Base-by-base conservation (phyloP, 495 filamentous ascomycete genomes). In the Podospora anserina region DNA sequence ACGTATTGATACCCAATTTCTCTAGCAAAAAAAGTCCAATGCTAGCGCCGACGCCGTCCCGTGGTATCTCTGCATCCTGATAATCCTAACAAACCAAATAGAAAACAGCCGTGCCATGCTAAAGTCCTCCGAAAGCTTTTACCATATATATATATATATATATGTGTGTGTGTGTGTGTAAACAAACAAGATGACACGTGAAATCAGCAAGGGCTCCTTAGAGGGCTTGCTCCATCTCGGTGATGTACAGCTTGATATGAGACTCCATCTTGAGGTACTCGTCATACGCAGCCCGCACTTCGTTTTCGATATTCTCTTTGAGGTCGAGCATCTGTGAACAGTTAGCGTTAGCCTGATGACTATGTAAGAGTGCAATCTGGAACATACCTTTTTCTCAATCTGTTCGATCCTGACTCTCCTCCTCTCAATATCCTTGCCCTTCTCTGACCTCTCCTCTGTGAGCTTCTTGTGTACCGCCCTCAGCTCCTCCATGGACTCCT, bases 221-320 rank as follows among this genome's bases (percentile, higher is more conserved):
- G 68, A 94, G 85, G 68, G 88, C 89, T 81, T 97, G 94, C 78
- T 98, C 96, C 93, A 99, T 97, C 84, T 98, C 94, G 28, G 90
- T 96, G 77, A 98, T 95, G 82, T 99, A 99, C 68, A 97, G 84
- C 78, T 92, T 94, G 76, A 99, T 96, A 79, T 99, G 95, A 28
- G 92, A 89, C 79, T 97, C 94, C 85, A 98, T 88, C 85, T 96
- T 97, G 73, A 96, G 82, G 78, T 95, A 98, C 83, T 98, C 92
- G 64, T 94, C 92, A 66, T 96, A 89, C 2, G 95, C 92, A 19
- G 83, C 84, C 68, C 91, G 90, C 13, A 97, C 89, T 80, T 99
- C 95, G 67, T 88, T 92, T 75, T 98, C 96, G 66, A 98, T 95
- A 70, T 94, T 97, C 77, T 97, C 95, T 72, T 95, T 97, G 58